Evolutionary conservation across 345 rosid species (phyloP), one percentile per base, ranked within the genome.

Genomic region (Bruguiera sexangula): DNA sequence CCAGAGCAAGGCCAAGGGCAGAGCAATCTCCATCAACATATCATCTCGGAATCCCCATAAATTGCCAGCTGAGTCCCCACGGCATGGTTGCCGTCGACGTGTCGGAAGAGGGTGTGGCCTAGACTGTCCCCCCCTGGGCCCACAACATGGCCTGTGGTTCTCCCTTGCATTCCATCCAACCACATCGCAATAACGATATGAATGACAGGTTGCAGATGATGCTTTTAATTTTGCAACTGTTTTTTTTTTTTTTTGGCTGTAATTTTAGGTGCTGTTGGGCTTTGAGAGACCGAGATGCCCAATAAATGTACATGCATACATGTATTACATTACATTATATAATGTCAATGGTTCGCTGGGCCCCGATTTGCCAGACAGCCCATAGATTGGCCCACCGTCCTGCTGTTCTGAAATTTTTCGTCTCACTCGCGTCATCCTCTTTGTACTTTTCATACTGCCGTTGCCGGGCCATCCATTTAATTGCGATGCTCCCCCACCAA

Each of bases 301-400:
- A 7, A 34, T 34, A 34, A 34, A 34, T 34, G 37, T 7, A 34
- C 37, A 7, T 7, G 5, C 37, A 8, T 34, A 1, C 9, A 7
- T 34, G 37, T 34, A 34, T 34, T 8, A 2, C 9, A 34, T 34
- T 8, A 2, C 9, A 34, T 34, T 7, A 7, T 8, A 34, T 34
- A 8, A 34, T 34, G 37, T 34, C 37, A 26, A 43, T 13, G 2
- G 64, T 65, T 79, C 80, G 86, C 76, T 8, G 9, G 37, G 37
- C 65, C 77, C 89, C 86, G 62, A 64, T 62, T 61, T 81, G 79
- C 89, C 86, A 43, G 85, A 85, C 89, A 85, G 75, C 52, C 5
- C 1, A 18, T 24, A 15, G 21, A 11, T 58, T 73, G 87, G 68
- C 63, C 84, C 84, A 46, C 13, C 1, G 11, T 16, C 50, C n/a